Evolutionary conservation across 2,329 filamentous ascomycete genomes (phyloP), one percentile per base, ranked within the genome.

Genomic region (Orbilia blumenaviensis): DNA sequence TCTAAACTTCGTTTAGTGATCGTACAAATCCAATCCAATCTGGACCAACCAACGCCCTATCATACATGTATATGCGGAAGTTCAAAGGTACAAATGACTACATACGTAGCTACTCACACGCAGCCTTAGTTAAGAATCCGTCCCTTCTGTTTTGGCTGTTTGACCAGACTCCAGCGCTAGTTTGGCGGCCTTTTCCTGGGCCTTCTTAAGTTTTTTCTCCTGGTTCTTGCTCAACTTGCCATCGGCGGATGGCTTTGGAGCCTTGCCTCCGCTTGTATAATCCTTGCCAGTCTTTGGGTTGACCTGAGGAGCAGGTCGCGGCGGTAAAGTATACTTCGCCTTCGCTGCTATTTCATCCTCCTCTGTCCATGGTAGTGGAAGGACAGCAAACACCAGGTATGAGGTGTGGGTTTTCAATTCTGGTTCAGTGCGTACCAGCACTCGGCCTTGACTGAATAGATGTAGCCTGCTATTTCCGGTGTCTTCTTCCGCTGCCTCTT

Each of bases 331-430:
- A 0, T 89, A 89, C 88, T 86, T 88, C 62, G 87, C 85, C 78
- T 87, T 84, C 60, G 90, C 89, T 29, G 86, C 86, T 32, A 87
- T 87, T 83, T 99, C 95, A 78, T 97, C 92, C 75, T 91, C 91
- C 36, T 89, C 90, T 0, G 86, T 90, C 95, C 95, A 99, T 77
- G 92, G 90, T 46, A 89, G 87, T n/a, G 95, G 94, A 75, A 99
- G 84, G 2, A 95, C 85, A 0, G 95, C 95, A 84, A 99, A 99
- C 3, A 96, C 91, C 3, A 99, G 87, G 82, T 99, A 99, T n/a
- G 92, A 95, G 0, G 95, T 99, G 83, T 99, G 95, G 6, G 92
- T 95, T 86, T 97, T 97, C 75, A 98, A 85, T 81, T 99, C 95
- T 0, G 89, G 85, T 84, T 99, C 95, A 0, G 92, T 89, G 23